A percentile compares a stretch with the other conserved stretches of the same genome.
These are phyloP conservation scores for Malus asiatica DNA, from an alignment of 306 rosid species.

Conservation along the genomic window DNA sequence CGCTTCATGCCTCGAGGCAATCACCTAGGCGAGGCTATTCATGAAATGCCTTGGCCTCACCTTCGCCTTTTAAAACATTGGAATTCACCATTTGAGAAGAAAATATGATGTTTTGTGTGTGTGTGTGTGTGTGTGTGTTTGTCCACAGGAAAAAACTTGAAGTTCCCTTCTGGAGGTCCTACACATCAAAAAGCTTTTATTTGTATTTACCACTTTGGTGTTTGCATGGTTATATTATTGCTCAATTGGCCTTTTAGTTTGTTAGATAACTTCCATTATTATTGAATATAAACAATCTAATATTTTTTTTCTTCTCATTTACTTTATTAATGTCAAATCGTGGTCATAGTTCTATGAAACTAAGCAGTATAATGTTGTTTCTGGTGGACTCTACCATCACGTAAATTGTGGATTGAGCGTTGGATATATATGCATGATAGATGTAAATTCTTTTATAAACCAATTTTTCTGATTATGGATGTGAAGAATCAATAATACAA, in stretches of 20 bases:
- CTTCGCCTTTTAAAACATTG: too few relatives aligned
- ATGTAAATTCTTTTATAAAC: not conserved
- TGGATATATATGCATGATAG: not conserved
- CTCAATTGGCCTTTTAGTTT: not conserved
- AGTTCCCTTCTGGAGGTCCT: not conserved
- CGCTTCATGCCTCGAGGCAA: too few relatives aligned
- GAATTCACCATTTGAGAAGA: not conserved
- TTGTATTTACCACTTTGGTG: not conserved
- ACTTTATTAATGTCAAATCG: not conserved
- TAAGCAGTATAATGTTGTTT: not conserved
- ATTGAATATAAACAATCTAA: not conserved
- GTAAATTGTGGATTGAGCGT: not conserved
- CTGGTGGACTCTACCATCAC: not conserved
- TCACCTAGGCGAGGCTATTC: too few relatives aligned
- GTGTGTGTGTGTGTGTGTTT: not conserved
- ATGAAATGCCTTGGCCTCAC: too few relatives aligned
- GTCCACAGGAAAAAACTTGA: not conserved
- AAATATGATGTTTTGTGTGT: not conserved
- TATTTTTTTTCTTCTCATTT: not conserved
- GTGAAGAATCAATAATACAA: not conserved
- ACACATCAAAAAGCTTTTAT: not conserved
- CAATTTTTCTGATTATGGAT: not conserved
- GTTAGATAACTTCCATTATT: not conserved
- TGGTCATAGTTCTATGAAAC: not conserved
- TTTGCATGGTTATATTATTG: not conserved